Evolutionary conservation across 345 rosid genomes (phyloP), one percentile per base, ranked within the genome.

Genomic region (Sapria himalayana): DNA sequence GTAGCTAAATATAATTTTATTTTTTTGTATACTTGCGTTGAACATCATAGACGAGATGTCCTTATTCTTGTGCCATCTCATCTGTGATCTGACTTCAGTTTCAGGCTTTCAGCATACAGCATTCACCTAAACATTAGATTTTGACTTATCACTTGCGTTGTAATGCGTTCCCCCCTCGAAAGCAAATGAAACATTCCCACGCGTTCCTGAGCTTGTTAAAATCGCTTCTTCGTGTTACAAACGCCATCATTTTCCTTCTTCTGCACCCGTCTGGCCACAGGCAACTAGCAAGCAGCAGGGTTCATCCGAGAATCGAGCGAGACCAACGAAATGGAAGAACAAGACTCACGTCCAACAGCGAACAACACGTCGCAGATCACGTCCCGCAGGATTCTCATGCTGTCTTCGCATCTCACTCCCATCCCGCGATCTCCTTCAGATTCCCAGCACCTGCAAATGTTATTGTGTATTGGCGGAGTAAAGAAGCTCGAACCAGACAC

Each of bases 351-450:
- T 52, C 56, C 16, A 21, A 37, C 38, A 50, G 4, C 51, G 12
- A 68, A 57, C 15, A 54, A 66, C 15, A 67, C 48, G 3, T 34
- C 52, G 19, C 39, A 33, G 10, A 16, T 51, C 17, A 29, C 44
- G 18, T 29, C 35, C 15, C 69, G 84, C 33, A 70, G 99, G 32
- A 68, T 91, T 52, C 64, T 57, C 8, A 63, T 67, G 45, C 49
- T 91, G 1, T 47, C 68, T 8, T 59, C 54, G 3, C 99, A 91
- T 49, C 63, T 91, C 10, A 39, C 40, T 23, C 73, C 79, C 11
- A 25, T 35, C 4, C n/a, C 24, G 2, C 25, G 24, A 5, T 15
- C 36, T 18, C 29, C 52, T 29, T 13, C 17, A 20, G 19, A 9
- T 19, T 25, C 29, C 19, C 18, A 13, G 8, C 60, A 51, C 42